Base-by-base conservation (phyloP, 768 basidiomycete genomes). In the Auricularia auricula-judae region DNA sequence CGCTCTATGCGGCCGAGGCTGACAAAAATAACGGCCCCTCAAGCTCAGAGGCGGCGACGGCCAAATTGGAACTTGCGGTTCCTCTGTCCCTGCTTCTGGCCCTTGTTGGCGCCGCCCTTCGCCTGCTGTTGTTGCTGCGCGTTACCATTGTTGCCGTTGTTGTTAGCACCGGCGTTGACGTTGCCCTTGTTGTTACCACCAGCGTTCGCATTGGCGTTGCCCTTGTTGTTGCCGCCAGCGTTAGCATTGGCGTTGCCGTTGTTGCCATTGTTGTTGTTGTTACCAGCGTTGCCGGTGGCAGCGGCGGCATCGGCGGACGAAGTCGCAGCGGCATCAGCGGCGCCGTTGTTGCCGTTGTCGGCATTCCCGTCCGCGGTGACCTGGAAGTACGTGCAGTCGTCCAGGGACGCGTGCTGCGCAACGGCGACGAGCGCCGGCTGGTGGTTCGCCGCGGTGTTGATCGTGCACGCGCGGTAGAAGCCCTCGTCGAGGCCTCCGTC, bases 361-460 rank as follows among this genome's bases (percentile, higher is more conserved):
- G 62, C 62, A 7, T 44, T 23, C 29, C 47, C 47, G 23, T 29
- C 47, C 8, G 14, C 39, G 10, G 34, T 43, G 23, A 63, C 43
- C 14, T 42, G 42, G 47, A 63, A 63, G 62, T 63, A 63, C 11
- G 42, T 44, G 62, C 62, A 63, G 43, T 63, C 62, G 23, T 63
- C 62, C 18, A 63, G 47, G 16, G 62, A 43, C 23, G 85, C 85
- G 67, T 84, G 87, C 68, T 84, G 85, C 16, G 82, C 85, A 54
- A 87, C 72, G n/a, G 86, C 77, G 58, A 81, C 84, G 64, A 86
- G 73, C 61, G 75, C 80, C 3, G 82, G 85, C 67, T 82, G 81
- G 68, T 88, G 85, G 73, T 87, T 87, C 11, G 81, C 70, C 16
- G 80, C 77, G 36, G 79, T 70, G 69, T 82, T 83, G 73, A 86